Evolutionary conservation across 225 moss, liverwort and hornwort species (phyloP).

Genomic region (Thuidium tamariscinum): DNA sequence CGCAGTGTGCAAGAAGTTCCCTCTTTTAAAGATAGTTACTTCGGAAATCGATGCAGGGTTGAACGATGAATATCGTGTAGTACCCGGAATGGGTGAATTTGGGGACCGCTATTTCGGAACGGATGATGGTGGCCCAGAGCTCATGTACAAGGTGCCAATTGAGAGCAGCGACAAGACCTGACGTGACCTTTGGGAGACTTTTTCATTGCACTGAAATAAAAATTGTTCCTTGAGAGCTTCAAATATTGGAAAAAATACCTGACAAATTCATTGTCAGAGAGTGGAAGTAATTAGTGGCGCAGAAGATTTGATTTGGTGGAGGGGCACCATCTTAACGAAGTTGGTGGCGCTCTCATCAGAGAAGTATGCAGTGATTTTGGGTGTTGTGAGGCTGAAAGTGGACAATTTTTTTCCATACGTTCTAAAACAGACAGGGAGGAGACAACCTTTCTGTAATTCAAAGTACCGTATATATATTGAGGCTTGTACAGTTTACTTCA

Average conservation of each 20-base stretch:
- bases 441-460: background rate
- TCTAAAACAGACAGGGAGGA: background rate
- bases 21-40: constrained; percentile 74
- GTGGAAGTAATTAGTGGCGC: background rate
- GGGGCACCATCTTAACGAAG: background rate
- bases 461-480: background rate
- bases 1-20: constrained; percentile 78
- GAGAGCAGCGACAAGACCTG: background rate
- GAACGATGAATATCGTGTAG: constrained; percentile 67
- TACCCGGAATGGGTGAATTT: constrained; percentile 92
- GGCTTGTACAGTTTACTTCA: constrained; percentile 1
- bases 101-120: constrained; percentile 95
- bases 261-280: background rate
- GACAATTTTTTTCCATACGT: background rate
- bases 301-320: background rate
- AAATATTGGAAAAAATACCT: background rate
- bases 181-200: background rate
- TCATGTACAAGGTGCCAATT: constrained; percentile 14
- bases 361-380: background rate
- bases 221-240: background rate
- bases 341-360: background rate
- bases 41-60: constrained; percentile 80
- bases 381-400: background rate
- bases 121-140: constrained; percentile 50
- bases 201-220: background rate